Percentiles rank a stretch among this genome's conserved stretches.
These are phyloP conservation scores for Pseudotsuga menziesii DNA, from an alignment of 75 land plant genomes.

Conservation along the genomic window DNA sequence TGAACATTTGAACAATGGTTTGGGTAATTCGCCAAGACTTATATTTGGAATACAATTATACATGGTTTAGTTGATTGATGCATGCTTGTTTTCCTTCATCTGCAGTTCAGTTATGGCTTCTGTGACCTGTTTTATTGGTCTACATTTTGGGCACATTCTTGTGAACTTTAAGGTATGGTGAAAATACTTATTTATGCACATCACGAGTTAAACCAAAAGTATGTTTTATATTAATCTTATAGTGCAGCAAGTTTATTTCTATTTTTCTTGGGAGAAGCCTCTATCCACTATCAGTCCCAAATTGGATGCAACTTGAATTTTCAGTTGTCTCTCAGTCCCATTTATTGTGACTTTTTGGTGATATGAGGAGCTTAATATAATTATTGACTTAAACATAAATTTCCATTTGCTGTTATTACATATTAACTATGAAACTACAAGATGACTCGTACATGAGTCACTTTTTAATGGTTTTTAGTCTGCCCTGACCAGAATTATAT, in stretches of 20 bases:
- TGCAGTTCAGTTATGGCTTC: slow-evolving; percentile 78
- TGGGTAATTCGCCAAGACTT: background rate
- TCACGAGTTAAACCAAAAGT: background rate
- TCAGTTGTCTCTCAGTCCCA: no score
- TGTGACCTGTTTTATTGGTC: slow-evolving; percentile 69
- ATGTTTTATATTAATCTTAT: no score
- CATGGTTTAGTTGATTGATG: background rate
- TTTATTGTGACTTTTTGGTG: no score
- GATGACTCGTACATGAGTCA: background rate
- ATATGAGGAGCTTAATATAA: no score
- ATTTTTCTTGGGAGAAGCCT: no score
- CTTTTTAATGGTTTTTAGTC: background rate
- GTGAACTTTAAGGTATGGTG: slow-evolving; percentile 55
- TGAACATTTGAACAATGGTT: background rate
- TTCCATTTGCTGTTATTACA: background rate
- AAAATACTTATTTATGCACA: background rate
- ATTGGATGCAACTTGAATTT: no score
- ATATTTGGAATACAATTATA: background rate
- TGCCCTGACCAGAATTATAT: background rate
- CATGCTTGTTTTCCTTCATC: background rate
- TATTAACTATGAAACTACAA: background rate
- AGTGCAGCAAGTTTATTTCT: no score
- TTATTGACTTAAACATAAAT: no score
- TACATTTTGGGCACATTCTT: slow-evolving; percentile 68
- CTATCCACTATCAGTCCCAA: no score